A percentile compares a stretch with the other conserved stretches of the same genome.
These are phyloP conservation scores for Phialophora tarda DNA, from an alignment of 2,329 filamentous ascomycete genomes.

Conservation along the genomic window DNA sequence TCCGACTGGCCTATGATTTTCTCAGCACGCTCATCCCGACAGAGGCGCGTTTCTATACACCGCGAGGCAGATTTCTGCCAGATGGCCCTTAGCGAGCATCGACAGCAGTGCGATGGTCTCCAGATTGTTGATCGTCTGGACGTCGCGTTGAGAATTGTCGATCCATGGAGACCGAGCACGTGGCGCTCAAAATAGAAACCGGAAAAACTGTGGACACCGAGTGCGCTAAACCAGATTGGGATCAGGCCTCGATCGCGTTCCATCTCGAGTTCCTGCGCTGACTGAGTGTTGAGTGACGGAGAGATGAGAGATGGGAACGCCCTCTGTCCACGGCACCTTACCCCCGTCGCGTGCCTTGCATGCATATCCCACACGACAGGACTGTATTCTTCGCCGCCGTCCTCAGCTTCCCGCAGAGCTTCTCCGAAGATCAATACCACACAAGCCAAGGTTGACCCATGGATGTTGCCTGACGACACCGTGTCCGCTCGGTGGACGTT, in stretches of 20 bases:
- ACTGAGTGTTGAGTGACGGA: not conserved
- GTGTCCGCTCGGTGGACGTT: not conserved
- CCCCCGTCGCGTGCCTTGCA: not conserved
- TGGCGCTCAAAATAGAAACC: slow-evolving; percentile 17
- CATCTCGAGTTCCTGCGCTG: not conserved
- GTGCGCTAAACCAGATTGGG: not conserved
- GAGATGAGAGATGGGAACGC: too few relatives aligned
- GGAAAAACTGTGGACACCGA: not conserved
- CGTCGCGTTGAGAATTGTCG: not conserved
- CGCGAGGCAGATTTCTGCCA: slow-evolving; percentile 22
- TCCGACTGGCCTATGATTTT: slow-evolving; percentile 15
- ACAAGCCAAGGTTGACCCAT: not conserved
- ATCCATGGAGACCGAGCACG: not conserved
- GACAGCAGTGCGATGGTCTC: not conserved
- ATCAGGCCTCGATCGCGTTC: not conserved
- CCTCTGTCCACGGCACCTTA: too few relatives aligned
- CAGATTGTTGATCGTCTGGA: not conserved
- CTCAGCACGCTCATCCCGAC: slow-evolving; percentile 22
- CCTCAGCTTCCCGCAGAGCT: not conserved
- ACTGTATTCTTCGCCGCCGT: not conserved
- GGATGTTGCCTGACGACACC: not conserved
- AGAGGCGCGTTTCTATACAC: slow-evolving; percentile 15
- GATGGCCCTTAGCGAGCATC: not conserved
- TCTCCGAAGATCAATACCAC: not conserved
- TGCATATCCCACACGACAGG: not conserved